Evolutionary conservation across 768 basidiomycete species (phyloP).

Genomic region (Mycena pura): DNA sequence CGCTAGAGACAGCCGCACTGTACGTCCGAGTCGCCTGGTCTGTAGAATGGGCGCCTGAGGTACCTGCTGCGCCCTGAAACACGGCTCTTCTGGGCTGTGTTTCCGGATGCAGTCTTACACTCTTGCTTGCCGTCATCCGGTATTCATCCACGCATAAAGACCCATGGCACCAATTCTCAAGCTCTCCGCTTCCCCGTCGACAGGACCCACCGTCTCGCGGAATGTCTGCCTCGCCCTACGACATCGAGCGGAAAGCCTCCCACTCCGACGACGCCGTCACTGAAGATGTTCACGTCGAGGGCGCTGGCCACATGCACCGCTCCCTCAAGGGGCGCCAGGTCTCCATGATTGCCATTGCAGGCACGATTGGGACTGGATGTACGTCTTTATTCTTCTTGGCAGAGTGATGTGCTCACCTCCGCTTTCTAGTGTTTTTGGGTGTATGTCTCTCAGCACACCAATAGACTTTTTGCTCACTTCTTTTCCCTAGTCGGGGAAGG

Average conservation of each 20-base stretch:
- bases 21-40: too few relatives aligned
- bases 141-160: too few relatives aligned
- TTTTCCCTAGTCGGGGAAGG: slow-evolving; percentile 32
- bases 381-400: not conserved
- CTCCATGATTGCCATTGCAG: slow-evolving; percentile 38
- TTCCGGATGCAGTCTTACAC: too few relatives aligned
- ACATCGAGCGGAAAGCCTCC: slow-evolving; percentile 27
- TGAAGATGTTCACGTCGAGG: slow-evolving; percentile 16
- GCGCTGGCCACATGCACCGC: slow-evolving; percentile 29
- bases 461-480: not conserved
- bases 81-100: too few relatives aligned
- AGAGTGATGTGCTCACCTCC: not conserved
- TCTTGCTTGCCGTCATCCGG: too few relatives aligned
- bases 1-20: too few relatives aligned
- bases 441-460: slow-evolving; percentile 9
- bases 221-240: slow-evolving; percentile 25
- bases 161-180: too few relatives aligned
- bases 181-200: slow-evolving; percentile 4
- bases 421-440: slow-evolving; percentile 19
- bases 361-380: slow-evolving; percentile 46
- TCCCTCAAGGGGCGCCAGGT: slow-evolving; percentile 42
- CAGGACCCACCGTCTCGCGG: not conserved
- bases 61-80: too few relatives aligned
- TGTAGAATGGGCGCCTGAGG: too few relatives aligned
- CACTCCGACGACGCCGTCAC: slow-evolving; percentile 18